Conservation (phyloP, 148 eudicot species). For the Vaccinium myrtillus region DNA sequence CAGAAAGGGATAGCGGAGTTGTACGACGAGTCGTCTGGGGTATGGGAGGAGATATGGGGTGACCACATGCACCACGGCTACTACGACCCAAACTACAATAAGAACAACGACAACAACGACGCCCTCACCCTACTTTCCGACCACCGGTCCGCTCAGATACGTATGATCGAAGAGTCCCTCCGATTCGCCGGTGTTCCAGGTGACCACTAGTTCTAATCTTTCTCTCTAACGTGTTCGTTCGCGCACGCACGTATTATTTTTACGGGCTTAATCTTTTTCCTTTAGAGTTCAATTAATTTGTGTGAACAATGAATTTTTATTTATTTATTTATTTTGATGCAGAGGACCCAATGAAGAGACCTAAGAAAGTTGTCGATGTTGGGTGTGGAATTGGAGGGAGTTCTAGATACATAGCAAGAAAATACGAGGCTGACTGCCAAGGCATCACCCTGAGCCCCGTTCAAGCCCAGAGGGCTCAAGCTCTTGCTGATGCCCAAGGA, state of each 20-base stretch:
- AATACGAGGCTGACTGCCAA: slow-evolving; percentile 56
- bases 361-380: slow-evolving; percentile 64
- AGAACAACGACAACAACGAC: not conserved
- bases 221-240: too few species aligned
- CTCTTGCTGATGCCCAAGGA: slow-evolving; percentile 78
- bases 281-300: too few species aligned
- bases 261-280: too few species aligned
- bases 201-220: slow-evolving; percentile 2
- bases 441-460: slow-evolving; percentile 86
- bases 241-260: too few species aligned
- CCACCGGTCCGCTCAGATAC: slow-evolving; percentile 89
- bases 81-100: slow-evolving; percentile 38
- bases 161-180: slow-evolving; percentile 90
- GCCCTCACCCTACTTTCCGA: slow-evolving; percentile 36
- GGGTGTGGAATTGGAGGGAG: slow-evolving; percentile 98
- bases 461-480: slow-evolving; percentile 84
- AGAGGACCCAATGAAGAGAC: slow-evolving; percentile 58
- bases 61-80: slow-evolving; percentile 98
- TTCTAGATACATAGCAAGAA: slow-evolving; percentile 69
- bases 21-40: slow-evolving; percentile 81
- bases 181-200: slow-evolving; percentile 67
- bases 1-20: slow-evolving; percentile 80
- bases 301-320: not conserved
- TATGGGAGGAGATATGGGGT: slow-evolving; percentile 98
- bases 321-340: slow-evolving; percentile 12